Evolutionary conservation across 208 protist genomes (phyloP).

Genomic region (Acanthamoeba castellanii): DNA sequence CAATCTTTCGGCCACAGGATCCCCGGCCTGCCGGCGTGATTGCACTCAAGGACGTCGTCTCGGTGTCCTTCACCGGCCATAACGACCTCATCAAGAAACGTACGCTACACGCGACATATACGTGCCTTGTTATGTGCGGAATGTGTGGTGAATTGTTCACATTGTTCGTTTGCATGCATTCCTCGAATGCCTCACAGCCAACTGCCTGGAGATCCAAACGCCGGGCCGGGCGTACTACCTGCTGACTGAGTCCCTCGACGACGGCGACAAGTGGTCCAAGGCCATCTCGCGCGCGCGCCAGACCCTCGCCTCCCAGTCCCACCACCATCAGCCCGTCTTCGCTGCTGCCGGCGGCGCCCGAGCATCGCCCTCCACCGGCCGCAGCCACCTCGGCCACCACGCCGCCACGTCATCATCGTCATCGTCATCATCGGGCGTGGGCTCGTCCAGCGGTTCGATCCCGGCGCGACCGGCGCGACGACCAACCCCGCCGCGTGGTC

Average conservation of each 20-base stretch:
- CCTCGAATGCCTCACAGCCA: neutral
- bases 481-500: neutral
- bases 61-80: neutral
- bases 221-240: conserved; percentile 4
- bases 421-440: neutral
- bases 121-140: neutral
- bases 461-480: neutral
- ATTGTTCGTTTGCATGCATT: neutral
- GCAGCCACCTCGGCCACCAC: neutral
- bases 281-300: conserved; percentile 17
- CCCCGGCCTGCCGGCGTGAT: neutral
- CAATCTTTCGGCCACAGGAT: conserved; percentile 4
- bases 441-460: neutral
- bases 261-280: conserved; percentile 12
- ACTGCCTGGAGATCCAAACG: conserved; percentile 30
- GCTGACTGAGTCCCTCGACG: neutral
- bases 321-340: neutral
- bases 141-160: neutral
- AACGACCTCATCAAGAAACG: conserved; percentile 25
- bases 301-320: neutral
- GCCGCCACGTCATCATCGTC: neutral
- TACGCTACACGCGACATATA: neutral
- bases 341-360: too few species aligned
- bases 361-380: neutral
- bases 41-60: neutral